Base-by-base conservation (phyloP, 2,329 filamentous ascomycete genomes). In the Phialocephala sp. region DNA sequence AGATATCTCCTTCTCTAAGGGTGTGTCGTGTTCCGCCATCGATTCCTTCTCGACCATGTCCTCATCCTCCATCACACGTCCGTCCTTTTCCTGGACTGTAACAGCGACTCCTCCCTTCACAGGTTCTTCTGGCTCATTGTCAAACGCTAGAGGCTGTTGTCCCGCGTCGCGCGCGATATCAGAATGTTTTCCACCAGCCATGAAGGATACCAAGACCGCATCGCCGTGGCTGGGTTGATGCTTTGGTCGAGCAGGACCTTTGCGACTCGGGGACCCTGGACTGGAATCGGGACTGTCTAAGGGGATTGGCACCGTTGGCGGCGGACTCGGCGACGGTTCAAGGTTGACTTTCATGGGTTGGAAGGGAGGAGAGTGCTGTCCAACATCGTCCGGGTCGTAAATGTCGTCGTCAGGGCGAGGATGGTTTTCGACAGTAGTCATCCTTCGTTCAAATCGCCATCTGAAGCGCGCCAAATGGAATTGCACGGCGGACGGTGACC, bases 181-280 rank as follows among this genome's bases (percentile, higher is more conserved):
- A 59, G 85, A 87, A 70, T 82, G 82, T 74, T 87, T 87, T 73
- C 88, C 87, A 74, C 82, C 85, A 72, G 81, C 86, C 80, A 94
- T 83, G 76, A 84, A 82, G 64, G 81, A 79, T 68, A 94, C 83
- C 77, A 94, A 82, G 69, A 92, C 87, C 71, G 83, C 86, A 83
- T 91, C 88, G 72, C 85, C 87, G 75, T 85, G 85, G 72, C 80
- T 86, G 50, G 85, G 63, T 8, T 67, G 69, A 59, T 58, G 63
- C 32, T 69, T 71, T 2, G 66, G 54, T 50, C 68, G 68, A 59
- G 63, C 62, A 14, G 67, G 62, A 32, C 45, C 60, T 65, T 72
- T 75, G 70, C 68, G 68, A 65, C 54, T 62, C 37, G 57, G 59
- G 39, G 58, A 62, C 43, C 64, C 77, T 11, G 73, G 69, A 72